phyloP scores from a whole-genome alignment of 352 stramenopile species.

The Globisporangium carolinianum region DNA sequence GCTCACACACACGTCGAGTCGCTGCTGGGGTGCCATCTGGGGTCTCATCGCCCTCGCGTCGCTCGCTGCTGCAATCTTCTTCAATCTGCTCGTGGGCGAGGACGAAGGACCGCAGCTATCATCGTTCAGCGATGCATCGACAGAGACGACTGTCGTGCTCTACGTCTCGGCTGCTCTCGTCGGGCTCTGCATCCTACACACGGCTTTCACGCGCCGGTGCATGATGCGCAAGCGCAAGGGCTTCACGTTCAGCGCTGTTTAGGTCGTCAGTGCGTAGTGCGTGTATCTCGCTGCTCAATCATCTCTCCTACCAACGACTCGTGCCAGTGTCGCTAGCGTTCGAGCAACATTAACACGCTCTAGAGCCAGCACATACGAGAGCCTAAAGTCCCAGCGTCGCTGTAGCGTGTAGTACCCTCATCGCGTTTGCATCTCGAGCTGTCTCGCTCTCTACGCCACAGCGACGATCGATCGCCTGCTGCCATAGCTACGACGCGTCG shows the following conservation, averaged over 20 bases:
- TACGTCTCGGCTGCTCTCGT: conserved; percentile 36
- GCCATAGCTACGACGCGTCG: too few relatives aligned
- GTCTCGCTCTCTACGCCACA: too few relatives aligned
- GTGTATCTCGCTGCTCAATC: too few relatives aligned
- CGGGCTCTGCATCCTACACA: conserved; percentile 57
- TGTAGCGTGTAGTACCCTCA: too few relatives aligned
- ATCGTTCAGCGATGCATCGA: conserved; percentile 46
- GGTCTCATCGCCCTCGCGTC: conserved; percentile 68
- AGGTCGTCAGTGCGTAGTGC: not conserved
- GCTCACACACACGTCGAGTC: conserved; percentile 87
- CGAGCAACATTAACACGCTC: too few relatives aligned
- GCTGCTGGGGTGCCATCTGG: conserved; percentile 89
- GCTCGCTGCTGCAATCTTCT: conserved; percentile 75
- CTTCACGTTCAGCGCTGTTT: conserved; percentile 1
- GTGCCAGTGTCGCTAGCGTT: too few relatives aligned
- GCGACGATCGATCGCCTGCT: too few relatives aligned
- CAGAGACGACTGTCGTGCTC: conserved; percentile 54
- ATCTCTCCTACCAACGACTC: too few relatives aligned
- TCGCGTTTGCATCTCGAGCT: too few relatives aligned
- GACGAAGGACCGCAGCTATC: conserved; percentile 37
- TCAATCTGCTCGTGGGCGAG: conserved; percentile 70
- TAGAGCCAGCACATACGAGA: too few relatives aligned
- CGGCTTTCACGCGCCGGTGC: conserved; percentile 61
- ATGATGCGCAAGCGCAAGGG: conserved; percentile 7
- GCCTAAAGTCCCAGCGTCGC: too few relatives aligned